Conservation (phyloP, 1,284 basidiomycete genomes). For the Athelia psychrophila region DNA sequence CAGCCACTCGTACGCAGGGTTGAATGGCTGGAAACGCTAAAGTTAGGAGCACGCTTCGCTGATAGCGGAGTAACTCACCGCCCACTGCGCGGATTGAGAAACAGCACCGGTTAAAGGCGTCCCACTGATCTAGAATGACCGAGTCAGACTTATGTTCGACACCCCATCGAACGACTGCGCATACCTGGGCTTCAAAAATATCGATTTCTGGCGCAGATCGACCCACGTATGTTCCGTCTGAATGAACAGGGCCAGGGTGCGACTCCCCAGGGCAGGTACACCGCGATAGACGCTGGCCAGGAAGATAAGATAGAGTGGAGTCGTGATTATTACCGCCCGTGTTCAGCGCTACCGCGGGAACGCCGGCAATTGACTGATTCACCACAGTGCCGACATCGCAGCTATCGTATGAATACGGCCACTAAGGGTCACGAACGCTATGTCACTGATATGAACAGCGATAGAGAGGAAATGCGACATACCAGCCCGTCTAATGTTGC, state of each 20-base stretch:
- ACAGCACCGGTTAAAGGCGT: slow-evolving; percentile 27
- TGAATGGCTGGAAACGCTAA: slow-evolving; percentile 10
- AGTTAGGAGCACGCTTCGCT: too few relatives aligned
- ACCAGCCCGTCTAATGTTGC: slow-evolving; percentile 64
- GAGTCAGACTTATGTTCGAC: neutral
- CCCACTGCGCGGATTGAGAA: slow-evolving; percentile 21
- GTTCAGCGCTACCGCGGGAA: slow-evolving; percentile 32
- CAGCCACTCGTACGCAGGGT: slow-evolving; percentile 6
- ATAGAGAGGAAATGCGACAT: slow-evolving; percentile 64
- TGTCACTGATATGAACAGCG: slow-evolving; percentile 18
- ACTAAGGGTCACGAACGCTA: slow-evolving; percentile 22
- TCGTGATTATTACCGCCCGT: slow-evolving; percentile 34
- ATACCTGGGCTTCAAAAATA: slow-evolving; percentile 53
- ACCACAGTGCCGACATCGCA: slow-evolving; percentile 60
- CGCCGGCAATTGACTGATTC: slow-evolving; percentile 43
- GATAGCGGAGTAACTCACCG: neutral
- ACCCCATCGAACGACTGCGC: neutral
- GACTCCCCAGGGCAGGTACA: slow-evolving; percentile 64
- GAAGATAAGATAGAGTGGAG: slow-evolving; percentile 50
- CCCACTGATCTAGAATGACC: slow-evolving; percentile 13
- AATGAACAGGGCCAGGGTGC: slow-evolving; percentile 61
- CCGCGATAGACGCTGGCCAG: slow-evolving; percentile 55
- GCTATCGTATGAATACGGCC: slow-evolving; percentile 48
- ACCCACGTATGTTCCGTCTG: slow-evolving; percentile 53
- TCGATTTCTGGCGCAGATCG: slow-evolving; percentile 70